phyloP scores from a whole-genome alignment of 108 stramenopile genomes.

The Nannochloropsis gaditana region DNA sequence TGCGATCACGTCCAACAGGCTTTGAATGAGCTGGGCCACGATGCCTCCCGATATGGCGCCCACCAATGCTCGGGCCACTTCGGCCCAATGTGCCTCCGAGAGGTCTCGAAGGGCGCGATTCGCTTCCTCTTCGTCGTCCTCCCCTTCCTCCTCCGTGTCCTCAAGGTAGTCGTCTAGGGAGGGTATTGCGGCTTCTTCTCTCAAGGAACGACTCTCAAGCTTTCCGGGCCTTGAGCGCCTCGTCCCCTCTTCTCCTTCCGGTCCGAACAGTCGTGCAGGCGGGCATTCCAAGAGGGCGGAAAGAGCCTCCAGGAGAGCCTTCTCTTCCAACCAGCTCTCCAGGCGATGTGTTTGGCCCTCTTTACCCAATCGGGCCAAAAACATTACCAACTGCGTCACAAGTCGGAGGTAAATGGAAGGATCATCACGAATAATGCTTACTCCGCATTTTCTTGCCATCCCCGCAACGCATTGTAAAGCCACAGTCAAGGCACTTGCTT shows the following conservation, averaged over 20 bases:
- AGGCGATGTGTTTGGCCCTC: not conserved
- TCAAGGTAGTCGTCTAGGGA: not conserved
- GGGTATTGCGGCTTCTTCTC: not conserved
- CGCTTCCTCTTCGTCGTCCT: conserved; percentile 1
- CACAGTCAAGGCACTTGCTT: not conserved
- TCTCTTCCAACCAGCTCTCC: conserved; percentile 11
- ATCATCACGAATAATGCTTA: not conserved
- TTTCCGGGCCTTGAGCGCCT: not conserved
- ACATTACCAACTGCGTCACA: conserved; percentile 13
- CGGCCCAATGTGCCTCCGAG: not conserved
- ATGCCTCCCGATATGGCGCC: not conserved
- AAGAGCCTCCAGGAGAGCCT: not conserved
- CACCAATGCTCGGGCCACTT: not conserved
- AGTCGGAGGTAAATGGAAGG: not conserved
- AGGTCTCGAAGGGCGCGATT: not conserved
- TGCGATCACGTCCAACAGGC: not conserved
- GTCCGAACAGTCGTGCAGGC: not conserved
- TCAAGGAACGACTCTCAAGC: not conserved
- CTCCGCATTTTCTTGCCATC: conserved; percentile 3
- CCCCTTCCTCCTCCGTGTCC: not conserved
- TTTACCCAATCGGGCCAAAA: not conserved
- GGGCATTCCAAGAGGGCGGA: not conserved
- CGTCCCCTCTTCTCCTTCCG: not conserved
- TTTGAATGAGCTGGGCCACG: not conserved
- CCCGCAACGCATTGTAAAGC: not conserved